These are phyloP conservation scores for Vitis hybrid DNA, from an alignment of 177 flowering plant genomes.

Conservation along the genomic window DNA sequence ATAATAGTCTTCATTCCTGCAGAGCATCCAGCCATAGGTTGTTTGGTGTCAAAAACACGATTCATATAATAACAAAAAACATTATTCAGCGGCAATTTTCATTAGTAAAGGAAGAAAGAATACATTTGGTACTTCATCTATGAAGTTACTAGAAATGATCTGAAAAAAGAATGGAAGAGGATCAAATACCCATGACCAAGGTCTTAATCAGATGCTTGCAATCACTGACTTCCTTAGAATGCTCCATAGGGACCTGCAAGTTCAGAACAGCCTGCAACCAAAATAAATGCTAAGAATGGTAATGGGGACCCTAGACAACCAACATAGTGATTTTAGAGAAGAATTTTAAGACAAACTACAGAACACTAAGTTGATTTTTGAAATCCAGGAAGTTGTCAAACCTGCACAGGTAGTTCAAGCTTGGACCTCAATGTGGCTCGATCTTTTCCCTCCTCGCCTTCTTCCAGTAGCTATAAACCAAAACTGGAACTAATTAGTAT, in stretches of 20 bases:
- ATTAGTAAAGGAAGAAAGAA: constrained; percentile 1
- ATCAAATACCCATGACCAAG: constrained; percentile 82
- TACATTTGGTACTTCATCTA: not conserved
- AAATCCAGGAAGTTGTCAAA: constrained; percentile 12
- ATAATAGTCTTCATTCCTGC: constrained; percentile 98
- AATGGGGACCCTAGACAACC: not conserved
- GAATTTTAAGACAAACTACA: not conserved
- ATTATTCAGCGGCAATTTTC: not conserved
- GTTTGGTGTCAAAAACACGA: not conserved
- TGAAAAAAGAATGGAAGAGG: constrained; percentile 5
- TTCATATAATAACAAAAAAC: not conserved
- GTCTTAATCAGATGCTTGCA: constrained; percentile 96
- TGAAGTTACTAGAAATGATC: no score
- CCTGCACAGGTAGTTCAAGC: constrained; percentile 97
- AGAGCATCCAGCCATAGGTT: constrained; percentile 2
- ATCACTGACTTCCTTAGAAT: constrained; percentile 94
- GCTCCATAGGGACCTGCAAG: constrained; percentile 85
- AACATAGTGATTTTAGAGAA: not conserved
- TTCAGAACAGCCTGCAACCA: constrained; percentile 90
- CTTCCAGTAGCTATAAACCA: constrained; percentile 73
- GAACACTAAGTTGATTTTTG: not conserved
- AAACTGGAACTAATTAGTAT: constrained; percentile 10
- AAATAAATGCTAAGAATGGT: not conserved
- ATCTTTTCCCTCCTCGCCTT: constrained; percentile 76
- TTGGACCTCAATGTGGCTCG: constrained; percentile 68